Conservation (phyloP, 2,329 filamentous ascomycete species). For the Camptophora hylomeconis region DNA sequence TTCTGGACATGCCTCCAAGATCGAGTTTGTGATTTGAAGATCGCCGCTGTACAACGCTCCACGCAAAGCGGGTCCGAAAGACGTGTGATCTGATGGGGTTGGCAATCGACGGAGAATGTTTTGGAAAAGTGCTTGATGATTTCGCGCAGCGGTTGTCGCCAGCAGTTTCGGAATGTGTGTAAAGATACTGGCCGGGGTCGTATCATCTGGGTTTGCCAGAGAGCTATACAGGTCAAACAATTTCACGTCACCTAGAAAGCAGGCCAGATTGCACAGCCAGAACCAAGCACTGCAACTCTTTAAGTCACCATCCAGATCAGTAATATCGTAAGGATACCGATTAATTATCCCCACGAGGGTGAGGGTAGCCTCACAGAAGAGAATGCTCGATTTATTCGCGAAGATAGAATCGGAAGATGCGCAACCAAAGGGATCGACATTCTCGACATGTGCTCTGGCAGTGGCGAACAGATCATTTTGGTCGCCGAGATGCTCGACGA, state of each 20-base stretch:
- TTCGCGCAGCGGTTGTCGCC: neutral
- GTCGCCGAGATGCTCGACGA: neutral
- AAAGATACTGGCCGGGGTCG: neutral
- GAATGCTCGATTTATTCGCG: neutral
- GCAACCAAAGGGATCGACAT: neutral
- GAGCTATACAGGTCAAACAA: neutral
- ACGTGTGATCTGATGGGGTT: neutral
- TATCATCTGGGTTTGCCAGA: neutral
- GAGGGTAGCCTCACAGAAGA: neutral
- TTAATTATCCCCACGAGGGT: neutral
- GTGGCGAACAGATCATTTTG: neutral
- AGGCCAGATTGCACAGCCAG: constrained; percentile 1
- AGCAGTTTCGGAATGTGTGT: constrained; percentile 1
- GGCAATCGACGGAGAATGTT: neutral
- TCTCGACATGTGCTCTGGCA: neutral
- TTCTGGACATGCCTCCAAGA: neutral
- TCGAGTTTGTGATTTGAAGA: neutral
- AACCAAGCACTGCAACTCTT: neutral
- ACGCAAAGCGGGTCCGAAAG: neutral
- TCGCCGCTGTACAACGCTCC: neutral
- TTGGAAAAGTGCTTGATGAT: neutral
- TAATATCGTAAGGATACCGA: neutral
- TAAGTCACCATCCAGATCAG: neutral
- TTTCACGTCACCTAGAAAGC: neutral
- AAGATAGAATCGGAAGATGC: neutral